phyloP scores from a whole-genome alignment of 495 filamentous ascomycete genomes.

The Penicillium canariense region DNA sequence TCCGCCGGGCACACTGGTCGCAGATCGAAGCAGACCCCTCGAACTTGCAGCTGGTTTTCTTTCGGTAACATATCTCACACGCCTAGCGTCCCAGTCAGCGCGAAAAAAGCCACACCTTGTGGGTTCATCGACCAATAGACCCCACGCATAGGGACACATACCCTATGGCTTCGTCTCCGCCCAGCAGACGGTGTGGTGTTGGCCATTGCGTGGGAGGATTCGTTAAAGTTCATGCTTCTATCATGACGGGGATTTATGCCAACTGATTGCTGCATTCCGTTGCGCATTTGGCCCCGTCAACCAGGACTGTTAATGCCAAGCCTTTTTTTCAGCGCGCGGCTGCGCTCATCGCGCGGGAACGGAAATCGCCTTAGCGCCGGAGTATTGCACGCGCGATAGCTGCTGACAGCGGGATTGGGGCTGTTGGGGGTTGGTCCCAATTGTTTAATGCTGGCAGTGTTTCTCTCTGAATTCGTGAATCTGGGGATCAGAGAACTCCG shows the following conservation, averaged over 20 bases:
- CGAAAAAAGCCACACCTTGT: neutral
- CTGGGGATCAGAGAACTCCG: neutral
- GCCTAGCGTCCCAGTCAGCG: slow-evolving; percentile 51
- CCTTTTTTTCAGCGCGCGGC: slow-evolving; percentile 6
- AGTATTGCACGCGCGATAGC: neutral
- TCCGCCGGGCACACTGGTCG: slow-evolving; percentile 90
- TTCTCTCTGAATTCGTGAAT: neutral
- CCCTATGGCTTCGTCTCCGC: slow-evolving; percentile 17
- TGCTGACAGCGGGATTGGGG: too few relatives aligned
- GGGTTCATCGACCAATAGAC: neutral
- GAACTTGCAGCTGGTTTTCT: slow-evolving; percentile 96
- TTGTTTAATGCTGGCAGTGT: too few relatives aligned
- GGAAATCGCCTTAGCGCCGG: slow-evolving; percentile 2
- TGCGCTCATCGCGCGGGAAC: neutral
- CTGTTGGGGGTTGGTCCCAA: too few relatives aligned
- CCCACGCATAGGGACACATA: slow-evolving; percentile 1
- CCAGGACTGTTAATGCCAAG: slow-evolving; percentile 17
- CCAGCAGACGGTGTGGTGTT: neutral
- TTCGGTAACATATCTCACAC: slow-evolving; percentile 95
- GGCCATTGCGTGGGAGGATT: slow-evolving; percentile 11
- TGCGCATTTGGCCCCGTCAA: slow-evolving; percentile 21
- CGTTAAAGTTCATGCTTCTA: slow-evolving; percentile 7
- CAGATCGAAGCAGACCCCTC: slow-evolving; percentile 69
- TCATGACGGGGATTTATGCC: slow-evolving; percentile 15
- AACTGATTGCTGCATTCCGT: slow-evolving; percentile 15